These are phyloP conservation scores for Plantago coronopus DNA, from an alignment of 305 asterid species.

Conservation along the genomic window DNA sequence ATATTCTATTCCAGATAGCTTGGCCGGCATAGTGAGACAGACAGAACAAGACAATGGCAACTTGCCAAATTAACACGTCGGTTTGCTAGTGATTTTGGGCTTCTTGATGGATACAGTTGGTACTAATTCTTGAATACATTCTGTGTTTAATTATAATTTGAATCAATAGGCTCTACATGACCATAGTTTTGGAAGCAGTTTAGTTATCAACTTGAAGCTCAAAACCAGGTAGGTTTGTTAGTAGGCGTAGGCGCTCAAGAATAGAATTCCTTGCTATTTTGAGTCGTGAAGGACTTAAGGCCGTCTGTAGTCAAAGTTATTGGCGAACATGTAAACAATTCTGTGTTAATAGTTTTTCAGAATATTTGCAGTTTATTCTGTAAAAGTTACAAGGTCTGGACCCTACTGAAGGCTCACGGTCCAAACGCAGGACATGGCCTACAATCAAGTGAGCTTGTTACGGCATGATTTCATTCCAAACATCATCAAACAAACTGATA, in stretches of 20 bases:
- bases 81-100: slow-evolving; percentile 39
- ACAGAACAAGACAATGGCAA: slow-evolving; percentile 30
- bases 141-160: not conserved
- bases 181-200: not conserved
- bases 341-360: too few relatives aligned
- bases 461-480: too few relatives aligned
- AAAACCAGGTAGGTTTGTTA: not conserved
- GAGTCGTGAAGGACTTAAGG: too few relatives aligned
- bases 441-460: too few relatives aligned
- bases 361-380: too few relatives aligned
- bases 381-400: too few relatives aligned
- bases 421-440: too few relatives aligned
- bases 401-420: too few relatives aligned
- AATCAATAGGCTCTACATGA: not conserved
- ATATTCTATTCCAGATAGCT: slow-evolving; percentile 22
- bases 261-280: not conserved
- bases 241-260: too few relatives aligned
- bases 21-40: slow-evolving; percentile 81
- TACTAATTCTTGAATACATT: not conserved
- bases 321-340: too few relatives aligned
- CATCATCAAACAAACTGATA: too few relatives aligned
- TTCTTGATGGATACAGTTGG: not conserved
- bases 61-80: slow-evolving; percentile 42
- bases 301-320: too few relatives aligned
- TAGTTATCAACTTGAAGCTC: not conserved